Conservation (phyloP, 2,329 filamentous ascomycete species). For the Aspergillus flavus region DNA sequence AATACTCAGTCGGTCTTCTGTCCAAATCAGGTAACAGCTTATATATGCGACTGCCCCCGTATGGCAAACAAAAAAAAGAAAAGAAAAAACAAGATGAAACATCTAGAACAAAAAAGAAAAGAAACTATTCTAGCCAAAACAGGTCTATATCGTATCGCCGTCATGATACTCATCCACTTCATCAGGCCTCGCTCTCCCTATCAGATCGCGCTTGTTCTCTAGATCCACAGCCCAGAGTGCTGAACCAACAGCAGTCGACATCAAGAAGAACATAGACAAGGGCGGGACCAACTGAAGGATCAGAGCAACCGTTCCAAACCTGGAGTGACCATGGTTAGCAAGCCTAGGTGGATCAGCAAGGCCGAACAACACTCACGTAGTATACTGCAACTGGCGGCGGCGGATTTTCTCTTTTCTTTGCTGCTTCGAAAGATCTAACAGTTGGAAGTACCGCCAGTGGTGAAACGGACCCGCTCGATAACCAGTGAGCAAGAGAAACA, state of each 20-base stretch:
- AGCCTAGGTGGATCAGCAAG: neutral
- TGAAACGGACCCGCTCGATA: conserved; percentile 84
- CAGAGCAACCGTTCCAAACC: conserved; percentile 83
- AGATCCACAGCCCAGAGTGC: conserved; percentile 83
- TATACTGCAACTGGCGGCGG: conserved; percentile 75
- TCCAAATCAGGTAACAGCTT: neutral
- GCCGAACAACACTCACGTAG: conserved; percentile 60
- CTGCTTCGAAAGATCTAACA: conserved; percentile 73
- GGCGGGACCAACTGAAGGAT: conserved; percentile 84
- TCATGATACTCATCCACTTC: conserved; percentile 37
- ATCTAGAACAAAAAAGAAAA: neutral
- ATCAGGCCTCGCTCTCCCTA: conserved; percentile 25
- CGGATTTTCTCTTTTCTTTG: conserved; percentile 72
- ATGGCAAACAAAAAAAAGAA: neutral
- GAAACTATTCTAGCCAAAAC: conserved; percentile 4
- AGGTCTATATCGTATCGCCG: conserved; percentile 21
- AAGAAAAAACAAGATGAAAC: neutral
- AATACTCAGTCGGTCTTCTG: neutral
- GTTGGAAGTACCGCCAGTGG: conserved; percentile 86
- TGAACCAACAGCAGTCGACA: conserved; percentile 82
- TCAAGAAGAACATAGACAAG: conserved; percentile 88
- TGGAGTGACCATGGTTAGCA: conserved; percentile 27
- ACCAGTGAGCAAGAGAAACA: conserved; percentile 87
- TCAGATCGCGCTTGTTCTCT: conserved; percentile 58
- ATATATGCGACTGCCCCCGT: neutral